Percentiles rank a stretch among this genome's conserved stretches.
Evolutionary conservation across 768 basidiomycete genomes (phyloP).

Genomic region (Dacryopinax spathularia): DNA sequence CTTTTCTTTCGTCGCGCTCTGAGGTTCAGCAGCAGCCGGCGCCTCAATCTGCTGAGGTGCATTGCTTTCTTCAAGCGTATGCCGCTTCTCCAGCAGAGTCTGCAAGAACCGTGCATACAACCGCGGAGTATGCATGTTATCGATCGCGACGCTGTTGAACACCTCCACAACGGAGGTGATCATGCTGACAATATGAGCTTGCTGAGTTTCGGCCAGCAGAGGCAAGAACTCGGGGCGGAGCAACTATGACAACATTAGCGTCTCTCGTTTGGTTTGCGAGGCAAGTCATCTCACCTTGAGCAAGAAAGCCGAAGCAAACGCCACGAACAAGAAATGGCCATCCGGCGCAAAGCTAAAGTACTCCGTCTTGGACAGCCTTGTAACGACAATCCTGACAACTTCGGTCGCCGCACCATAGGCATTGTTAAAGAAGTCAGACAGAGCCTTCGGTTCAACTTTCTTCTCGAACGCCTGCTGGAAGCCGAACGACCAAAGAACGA

Average conservation of each 20-base stretch:
- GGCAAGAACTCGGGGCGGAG: slow-evolving; percentile 60
- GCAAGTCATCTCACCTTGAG: slow-evolving; percentile 41
- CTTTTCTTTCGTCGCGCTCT: background rate
- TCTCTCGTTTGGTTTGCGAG: background rate
- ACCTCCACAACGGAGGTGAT: slow-evolving; percentile 61
- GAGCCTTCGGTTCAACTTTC: background rate
- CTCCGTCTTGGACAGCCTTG: slow-evolving; percentile 50
- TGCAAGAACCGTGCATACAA: slow-evolving; percentile 69
- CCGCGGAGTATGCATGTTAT: slow-evolving; percentile 67
- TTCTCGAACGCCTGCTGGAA: slow-evolving; percentile 71
- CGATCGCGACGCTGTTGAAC: slow-evolving; percentile 59
- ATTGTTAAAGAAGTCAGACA: slow-evolving; percentile 23
- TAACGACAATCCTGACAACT: slow-evolving; percentile 51
- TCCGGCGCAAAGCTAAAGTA: slow-evolving; percentile 71
- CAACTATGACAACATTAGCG: slow-evolving; percentile 29
- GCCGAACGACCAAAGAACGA: slow-evolving; percentile 78
- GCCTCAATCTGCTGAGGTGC: no score
- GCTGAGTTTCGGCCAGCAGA: slow-evolving; percentile 47
- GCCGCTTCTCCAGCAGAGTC: slow-evolving; percentile 41
- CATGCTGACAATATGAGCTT: slow-evolving; percentile 54
- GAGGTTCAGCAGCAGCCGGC: background rate
- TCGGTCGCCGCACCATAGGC: slow-evolving; percentile 56
- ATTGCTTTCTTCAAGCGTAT: background rate
- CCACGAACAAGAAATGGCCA: slow-evolving; percentile 65
- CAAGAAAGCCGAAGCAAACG: slow-evolving; percentile 71